Base-by-base conservation (phyloP, 2,329 filamentous ascomycete species). In the Lecanosticta acicola region DNA sequence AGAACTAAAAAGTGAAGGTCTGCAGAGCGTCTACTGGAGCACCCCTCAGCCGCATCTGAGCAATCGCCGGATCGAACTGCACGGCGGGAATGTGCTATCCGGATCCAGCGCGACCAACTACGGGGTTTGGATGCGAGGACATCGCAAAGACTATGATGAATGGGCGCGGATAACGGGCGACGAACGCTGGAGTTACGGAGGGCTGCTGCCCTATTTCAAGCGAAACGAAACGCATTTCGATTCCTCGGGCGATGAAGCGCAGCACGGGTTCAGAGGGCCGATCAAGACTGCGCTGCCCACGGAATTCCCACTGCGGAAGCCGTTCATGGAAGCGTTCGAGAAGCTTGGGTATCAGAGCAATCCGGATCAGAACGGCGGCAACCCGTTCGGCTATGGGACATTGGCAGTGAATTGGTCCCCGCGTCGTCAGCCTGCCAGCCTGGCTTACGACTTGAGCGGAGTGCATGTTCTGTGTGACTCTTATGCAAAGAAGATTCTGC, bases 181-280 rank as follows among this genome's bases (percentile, higher is more conserved):
- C 17, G 5, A 24, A 10, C 36, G 36, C 10, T 45, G 43, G 43
- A 20, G 29, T 9, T 40, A 39, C 17, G 43, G 34, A 7, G 43
- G 43, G 3, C 10, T 39, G 26, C n/a, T 45, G 36, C 43, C 43
- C 3, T 45, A 39, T 32, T 45, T 45, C 43, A 45, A 40, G 26
- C 42, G 42, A n/a, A 16, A 13, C 14, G 42, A 45, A 14, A 39
- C 42, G 17, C 42, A 45, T 21, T 39, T 18, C n/a, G 42, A 45
- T 39, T n/a, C 26, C 13, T n/a, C 21, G 4, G 42, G 35, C 8
- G 42, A 45, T 14, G 9, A 4, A 18, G 3, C 20, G 34, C 29
- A 39, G 24, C 36, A 45, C 24, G 42, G 42, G 10, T 45, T 45
- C 14, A 10, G 34, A 10, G 42, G 42, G 4, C 42, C 36, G 9